A percentile compares a stretch with the other conserved stretches of the same genome.
Evolutionary conservation across 768 basidiomycete genomes (phyloP).

Genomic region (Omphalotus guepiniiformis): DNA sequence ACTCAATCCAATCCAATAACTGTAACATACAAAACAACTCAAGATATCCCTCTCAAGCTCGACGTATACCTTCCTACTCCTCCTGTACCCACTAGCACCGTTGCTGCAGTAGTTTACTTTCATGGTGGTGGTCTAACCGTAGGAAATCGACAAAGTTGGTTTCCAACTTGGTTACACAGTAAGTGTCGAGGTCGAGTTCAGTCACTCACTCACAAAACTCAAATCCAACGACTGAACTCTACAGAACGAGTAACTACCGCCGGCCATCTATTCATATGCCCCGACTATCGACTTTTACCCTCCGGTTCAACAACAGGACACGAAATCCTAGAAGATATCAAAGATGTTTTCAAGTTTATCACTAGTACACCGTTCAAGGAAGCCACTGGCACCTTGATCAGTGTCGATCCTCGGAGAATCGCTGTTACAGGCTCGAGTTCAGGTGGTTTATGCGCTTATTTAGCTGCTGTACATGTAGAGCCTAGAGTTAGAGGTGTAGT

Average conservation of each 20-base stretch:
- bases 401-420: conserved; percentile 40
- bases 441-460: conserved; percentile 61
- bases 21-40: background rate
- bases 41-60: background rate
- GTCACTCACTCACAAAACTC: background rate
- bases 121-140: conserved; percentile 58
- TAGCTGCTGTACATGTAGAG: conserved; percentile 48
- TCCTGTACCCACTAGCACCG: background rate
- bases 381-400: conserved; percentile 20
- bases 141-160: conserved; percentile 57
- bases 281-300: conserved; percentile 59
- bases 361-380: conserved; percentile 22
- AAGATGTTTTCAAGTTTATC: conserved; percentile 51
- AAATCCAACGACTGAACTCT: background rate
- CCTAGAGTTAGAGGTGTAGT: conserved; percentile 54
- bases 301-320: conserved; percentile 47
- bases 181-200: conserved; percentile 13
- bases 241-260: conserved; percentile 41
- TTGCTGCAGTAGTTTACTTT: conserved; percentile 35
- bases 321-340: conserved; percentile 54
- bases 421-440: conserved; percentile 56
- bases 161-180: conserved; percentile 65
- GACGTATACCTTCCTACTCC: background rate
- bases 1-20: too few relatives aligned
- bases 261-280: conserved; percentile 58